These are phyloP conservation scores for Phaeomoniella chlamydospora DNA, from an alignment of 2,329 filamentous ascomycete genomes.

Conservation along the genomic window DNA sequence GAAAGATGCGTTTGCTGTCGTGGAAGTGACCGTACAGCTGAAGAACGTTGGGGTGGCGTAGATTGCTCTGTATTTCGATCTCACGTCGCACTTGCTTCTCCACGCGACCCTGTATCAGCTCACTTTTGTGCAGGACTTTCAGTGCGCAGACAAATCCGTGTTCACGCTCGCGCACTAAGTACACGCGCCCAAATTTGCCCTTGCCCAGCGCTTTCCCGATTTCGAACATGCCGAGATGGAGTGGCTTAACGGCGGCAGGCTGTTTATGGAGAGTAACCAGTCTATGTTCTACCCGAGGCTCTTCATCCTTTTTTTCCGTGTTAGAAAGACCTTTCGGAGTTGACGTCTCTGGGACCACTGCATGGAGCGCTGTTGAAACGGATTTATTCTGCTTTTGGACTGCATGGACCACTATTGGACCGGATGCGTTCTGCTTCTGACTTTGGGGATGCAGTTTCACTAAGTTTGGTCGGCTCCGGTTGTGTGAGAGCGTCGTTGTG, in stretches of 20 bases:
- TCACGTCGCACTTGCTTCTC: constrained; percentile 80
- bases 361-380: constrained; percentile 42
- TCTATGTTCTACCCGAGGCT: constrained; percentile 4
- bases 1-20: constrained; percentile 73
- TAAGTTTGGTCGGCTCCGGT: constrained; percentile 33
- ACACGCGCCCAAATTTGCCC: constrained; percentile 77
- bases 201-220: constrained; percentile 77
- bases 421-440: constrained; percentile 36
- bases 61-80: constrained; percentile 79
- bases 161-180: constrained; percentile 65
- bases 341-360: constrained; percentile 39
- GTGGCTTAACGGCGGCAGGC: constrained; percentile 39
- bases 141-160: constrained; percentile 74
- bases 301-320: constrained; percentile 42
- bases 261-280: constrained; percentile 40
- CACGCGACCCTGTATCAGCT: constrained; percentile 64
- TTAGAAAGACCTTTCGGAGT: constrained; percentile 17
- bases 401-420: constrained; percentile 43
- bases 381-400: constrained; percentile 21
- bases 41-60: constrained; percentile 74
- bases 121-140: constrained; percentile 75
- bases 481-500: constrained; percentile 31
- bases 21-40: constrained; percentile 79
- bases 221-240: constrained; percentile 89
- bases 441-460: constrained; percentile 49